Percentiles rank a stretch among this genome's conserved stretches.
Conservation (phyloP, 2,329 filamentous ascomycete genomes). For the Hysterium pulicare region DNA sequence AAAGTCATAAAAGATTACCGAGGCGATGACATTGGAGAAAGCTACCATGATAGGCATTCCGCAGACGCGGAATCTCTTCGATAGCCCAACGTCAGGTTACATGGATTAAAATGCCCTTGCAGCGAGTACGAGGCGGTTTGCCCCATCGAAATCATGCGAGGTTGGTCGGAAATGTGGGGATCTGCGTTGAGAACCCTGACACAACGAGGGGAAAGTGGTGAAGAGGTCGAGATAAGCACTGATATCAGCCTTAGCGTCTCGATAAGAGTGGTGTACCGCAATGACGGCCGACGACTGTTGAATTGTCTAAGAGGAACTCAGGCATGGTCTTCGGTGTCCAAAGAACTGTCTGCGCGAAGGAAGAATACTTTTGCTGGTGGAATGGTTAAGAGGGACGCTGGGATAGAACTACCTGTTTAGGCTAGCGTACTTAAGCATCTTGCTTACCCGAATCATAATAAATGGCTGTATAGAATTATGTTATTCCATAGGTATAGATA, state of each 20-base stretch:
- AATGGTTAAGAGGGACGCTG: neutral
- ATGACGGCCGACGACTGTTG: no score
- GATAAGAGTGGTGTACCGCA: neutral
- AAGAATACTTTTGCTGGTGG: no score
- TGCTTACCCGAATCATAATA: neutral
- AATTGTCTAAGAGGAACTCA: no score
- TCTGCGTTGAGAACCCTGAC: neutral
- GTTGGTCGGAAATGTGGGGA: neutral
- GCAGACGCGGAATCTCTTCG: neutral
- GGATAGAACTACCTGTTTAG: neutral
- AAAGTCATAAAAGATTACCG: neutral
- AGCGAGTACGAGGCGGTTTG: neutral
- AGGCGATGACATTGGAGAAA: neutral
- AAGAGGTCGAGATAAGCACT: neutral
- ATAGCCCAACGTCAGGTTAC: neutral
- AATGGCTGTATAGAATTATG: neutral
- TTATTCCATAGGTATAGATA: neutral
- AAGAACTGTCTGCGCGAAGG: no score
- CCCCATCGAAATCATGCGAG: no score
- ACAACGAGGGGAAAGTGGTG: neutral
- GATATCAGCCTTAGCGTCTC: neutral
- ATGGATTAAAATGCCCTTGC: neutral
- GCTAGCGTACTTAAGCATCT: neutral
- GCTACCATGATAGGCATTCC: neutral
- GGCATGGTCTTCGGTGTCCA: no score